These are phyloP conservation scores for Aspergillus ostianus DNA, from an alignment of 495 filamentous ascomycete species.

Conservation along the genomic window DNA sequence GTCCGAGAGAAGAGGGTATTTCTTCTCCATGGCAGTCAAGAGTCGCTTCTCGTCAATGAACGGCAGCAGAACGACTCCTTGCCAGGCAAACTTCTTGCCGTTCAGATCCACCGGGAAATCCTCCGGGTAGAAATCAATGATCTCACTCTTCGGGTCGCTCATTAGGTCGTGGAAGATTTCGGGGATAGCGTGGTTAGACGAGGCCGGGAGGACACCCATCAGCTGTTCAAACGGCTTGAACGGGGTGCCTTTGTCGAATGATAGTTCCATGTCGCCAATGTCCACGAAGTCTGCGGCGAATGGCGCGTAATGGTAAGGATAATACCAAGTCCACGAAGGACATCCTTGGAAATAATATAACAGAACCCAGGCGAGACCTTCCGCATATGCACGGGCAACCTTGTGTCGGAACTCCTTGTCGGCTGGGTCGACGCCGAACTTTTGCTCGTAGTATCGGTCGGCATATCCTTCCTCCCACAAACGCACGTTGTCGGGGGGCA, in stretches of 20 bases:
- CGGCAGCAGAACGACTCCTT: conserved; percentile 88
- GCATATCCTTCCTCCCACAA: conserved; percentile 96
- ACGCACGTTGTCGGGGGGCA: conserved; percentile 74
- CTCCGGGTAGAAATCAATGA: conserved; percentile 96
- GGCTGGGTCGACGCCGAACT: conserved; percentile 81
- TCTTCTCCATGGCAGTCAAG: conserved; percentile 76
- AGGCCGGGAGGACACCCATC: conserved; percentile 95
- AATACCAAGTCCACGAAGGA: conserved; percentile 98
- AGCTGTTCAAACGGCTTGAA: conserved; percentile 96
- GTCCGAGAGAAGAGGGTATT: conserved; percentile 72
- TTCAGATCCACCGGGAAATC: conserved; percentile 93
- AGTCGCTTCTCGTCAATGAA: conserved; percentile 94
- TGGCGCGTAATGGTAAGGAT: conserved; percentile 96
- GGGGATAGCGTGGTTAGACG: conserved; percentile 88
- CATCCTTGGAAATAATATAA: conserved; percentile 98
- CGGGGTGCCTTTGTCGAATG: conserved; percentile 81
- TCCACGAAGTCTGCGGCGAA: conserved; percentile 95
- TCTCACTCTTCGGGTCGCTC: conserved; percentile 80
- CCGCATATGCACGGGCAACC: conserved; percentile 90
- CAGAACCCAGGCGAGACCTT: conserved; percentile 97
- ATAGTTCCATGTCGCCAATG: conserved; percentile 71
- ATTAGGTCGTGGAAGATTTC: conserved; percentile 84
- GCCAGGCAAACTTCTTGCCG: conserved; percentile 98
- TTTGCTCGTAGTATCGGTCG: conserved; percentile 95
- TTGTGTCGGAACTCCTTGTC: conserved; percentile 86